A percentile compares a stretch with the other conserved stretches of the same genome.
These are phyloP conservation scores for Haematococcus lacustris DNA, from an alignment of 139 green algal genomes.

Conservation along the genomic window DNA sequence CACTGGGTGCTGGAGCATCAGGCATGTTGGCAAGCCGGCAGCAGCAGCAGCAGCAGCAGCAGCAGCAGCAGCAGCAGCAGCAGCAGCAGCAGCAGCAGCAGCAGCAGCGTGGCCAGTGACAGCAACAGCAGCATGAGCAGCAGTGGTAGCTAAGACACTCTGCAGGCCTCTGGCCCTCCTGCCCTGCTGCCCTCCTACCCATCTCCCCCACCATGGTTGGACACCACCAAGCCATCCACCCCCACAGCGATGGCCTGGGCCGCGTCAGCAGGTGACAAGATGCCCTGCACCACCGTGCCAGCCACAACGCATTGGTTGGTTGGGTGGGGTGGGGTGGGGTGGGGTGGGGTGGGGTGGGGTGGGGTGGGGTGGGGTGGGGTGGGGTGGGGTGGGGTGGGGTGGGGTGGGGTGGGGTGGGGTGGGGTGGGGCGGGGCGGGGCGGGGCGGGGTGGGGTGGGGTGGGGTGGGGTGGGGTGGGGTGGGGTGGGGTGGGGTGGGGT, in stretches of 20 bases:
- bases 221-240: slow-evolving; percentile 82
- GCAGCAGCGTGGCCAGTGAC: not conserved
- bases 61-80: not conserved
- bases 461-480: too few relatives aligned
- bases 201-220: slow-evolving; percentile 55
- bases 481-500: too few relatives aligned
- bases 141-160: not conserved
- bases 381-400: too few relatives aligned
- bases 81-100: not conserved
- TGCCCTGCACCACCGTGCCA: slow-evolving; percentile 43
- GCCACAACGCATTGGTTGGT: not conserved
- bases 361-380: too few relatives aligned
- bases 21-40: slow-evolving; percentile 38
- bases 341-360: too few relatives aligned
- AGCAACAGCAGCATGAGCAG: not conserved
- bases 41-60: slow-evolving; percentile 9
- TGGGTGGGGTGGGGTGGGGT: too few relatives aligned
- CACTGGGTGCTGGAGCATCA: not conserved
- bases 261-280: slow-evolving; percentile 73
- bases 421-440: too few relatives aligned
- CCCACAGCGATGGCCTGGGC: slow-evolving; percentile 51
- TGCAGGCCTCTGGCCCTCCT: not conserved
- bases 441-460: too few relatives aligned
- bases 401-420: too few relatives aligned
- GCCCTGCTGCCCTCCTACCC: not conserved